A percentile compares a stretch with the other conserved stretches of the same genome.
Evolutionary conservation across 306 rosid species (phyloP).

Genomic region (Inga laurina): DNA sequence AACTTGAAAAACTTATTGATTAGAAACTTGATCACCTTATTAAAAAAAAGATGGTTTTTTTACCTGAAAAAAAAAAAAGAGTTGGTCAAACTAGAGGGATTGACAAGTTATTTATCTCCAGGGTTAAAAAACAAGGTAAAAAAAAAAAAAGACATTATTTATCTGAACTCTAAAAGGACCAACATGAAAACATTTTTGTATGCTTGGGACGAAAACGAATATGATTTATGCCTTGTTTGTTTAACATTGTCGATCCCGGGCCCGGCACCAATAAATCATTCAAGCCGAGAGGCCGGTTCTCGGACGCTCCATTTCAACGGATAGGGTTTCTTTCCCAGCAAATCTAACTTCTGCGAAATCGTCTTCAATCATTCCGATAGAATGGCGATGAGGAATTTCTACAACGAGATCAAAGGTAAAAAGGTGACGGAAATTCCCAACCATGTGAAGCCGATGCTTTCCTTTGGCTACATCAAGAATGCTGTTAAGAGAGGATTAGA

Average conservation of each 20-base stretch:
- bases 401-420: conserved; percentile 57
- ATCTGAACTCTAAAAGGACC: no score
- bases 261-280: neutral
- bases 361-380: neutral
- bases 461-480: conserved; percentile 45
- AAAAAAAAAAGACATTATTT: no score
- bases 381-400: conserved; percentile 65
- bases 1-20: no score
- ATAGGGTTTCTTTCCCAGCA: conserved; percentile 24
- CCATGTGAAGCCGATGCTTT: conserved; percentile 56
- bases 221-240: neutral
- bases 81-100: no score
- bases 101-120: no score
- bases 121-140: no score
- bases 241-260: no score
- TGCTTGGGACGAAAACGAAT: neutral
- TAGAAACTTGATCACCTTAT: no score
- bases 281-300: neutral
- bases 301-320: conserved; percentile 29
- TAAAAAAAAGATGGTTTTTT: no score
- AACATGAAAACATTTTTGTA: neutral
- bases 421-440: conserved; percentile 55
- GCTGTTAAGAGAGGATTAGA: conserved; percentile 47
- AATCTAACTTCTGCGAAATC: neutral
- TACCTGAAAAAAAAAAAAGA: no score